Conservation (phyloP, 139 green algal genomes). For the Desmodesmus armatus region DNA sequence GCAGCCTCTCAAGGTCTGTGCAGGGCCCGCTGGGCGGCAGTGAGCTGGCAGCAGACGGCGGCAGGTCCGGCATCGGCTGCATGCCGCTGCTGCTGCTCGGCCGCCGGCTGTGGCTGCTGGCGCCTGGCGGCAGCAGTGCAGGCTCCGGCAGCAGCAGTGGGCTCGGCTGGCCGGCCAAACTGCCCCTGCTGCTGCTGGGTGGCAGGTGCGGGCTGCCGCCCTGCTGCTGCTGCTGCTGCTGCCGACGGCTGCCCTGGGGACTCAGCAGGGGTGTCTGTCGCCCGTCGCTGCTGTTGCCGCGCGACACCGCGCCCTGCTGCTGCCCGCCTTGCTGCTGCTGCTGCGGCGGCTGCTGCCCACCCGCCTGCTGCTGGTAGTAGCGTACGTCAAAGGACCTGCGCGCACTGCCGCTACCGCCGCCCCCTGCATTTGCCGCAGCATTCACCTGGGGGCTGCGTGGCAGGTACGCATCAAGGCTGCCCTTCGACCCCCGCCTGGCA, state of each 20-base stretch:
- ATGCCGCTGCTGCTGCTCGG: not conserved
- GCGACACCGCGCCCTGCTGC: too few species aligned
- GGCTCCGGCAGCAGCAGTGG: slow-evolving; percentile 41
- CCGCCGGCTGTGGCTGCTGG: not conserved
- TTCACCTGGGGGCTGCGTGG: slow-evolving; percentile 19
- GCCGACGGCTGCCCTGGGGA: not conserved
- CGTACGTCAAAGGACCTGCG: slow-evolving; percentile 5
- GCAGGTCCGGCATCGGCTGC: not conserved
- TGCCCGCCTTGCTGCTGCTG: not conserved
- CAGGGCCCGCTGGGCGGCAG: not conserved
- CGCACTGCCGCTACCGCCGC: not conserved
- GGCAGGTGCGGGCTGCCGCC: not conserved
- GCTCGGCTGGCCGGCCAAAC: slow-evolving; percentile 25
- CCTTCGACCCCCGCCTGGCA: not conserved
- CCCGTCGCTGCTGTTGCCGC: slow-evolving; percentile 15
- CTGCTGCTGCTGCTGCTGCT: slow-evolving; percentile 8
- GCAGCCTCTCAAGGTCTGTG: slow-evolving; percentile 53
- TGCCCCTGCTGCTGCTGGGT: slow-evolving; percentile 15
- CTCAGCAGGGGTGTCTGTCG: slow-evolving; percentile 14
- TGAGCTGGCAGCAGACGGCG: slow-evolving; percentile 15
- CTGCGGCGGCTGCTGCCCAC: not conserved
- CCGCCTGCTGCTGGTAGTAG: not conserved
- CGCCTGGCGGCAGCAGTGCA: not conserved
- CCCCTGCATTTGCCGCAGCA: not conserved
- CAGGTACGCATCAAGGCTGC: not conserved